These are phyloP conservation scores for Selenicereus undatus DNA, from an alignment of 148 eudicot species.

Conservation along the genomic window DNA sequence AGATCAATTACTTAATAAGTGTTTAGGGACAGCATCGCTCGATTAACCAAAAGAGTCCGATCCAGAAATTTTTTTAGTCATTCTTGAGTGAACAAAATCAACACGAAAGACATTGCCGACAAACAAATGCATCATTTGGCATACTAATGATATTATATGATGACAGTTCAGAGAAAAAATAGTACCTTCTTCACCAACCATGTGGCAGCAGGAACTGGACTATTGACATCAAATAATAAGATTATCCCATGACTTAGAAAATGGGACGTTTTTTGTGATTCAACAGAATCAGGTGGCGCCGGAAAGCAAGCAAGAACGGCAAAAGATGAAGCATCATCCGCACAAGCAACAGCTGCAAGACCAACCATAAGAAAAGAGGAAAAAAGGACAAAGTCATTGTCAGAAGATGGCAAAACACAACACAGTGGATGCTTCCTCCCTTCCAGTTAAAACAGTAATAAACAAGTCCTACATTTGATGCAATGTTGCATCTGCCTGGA, in stretches of 20 bases:
- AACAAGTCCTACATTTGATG: no score
- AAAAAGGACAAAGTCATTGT: neutral
- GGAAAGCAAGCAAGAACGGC: slow-evolving; percentile 72
- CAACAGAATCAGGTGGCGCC: slow-evolving; percentile 24
- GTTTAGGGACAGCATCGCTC: neutral
- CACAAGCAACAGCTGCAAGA: slow-evolving; percentile 70
- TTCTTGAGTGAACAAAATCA: neutral
- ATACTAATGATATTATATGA: neutral
- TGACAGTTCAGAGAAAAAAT: neutral
- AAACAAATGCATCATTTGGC: neutral
- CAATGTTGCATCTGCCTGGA: no score
- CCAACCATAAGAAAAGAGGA: slow-evolving; percentile 12
- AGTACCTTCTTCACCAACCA: slow-evolving; percentile 86
- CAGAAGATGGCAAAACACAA: neutral
- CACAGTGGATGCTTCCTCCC: neutral
- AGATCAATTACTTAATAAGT: neutral
- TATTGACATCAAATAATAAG: slow-evolving; percentile 53
- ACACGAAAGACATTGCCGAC: neutral
- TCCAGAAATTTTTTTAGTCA: neutral
- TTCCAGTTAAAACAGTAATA: no score
- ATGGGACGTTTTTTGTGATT: slow-evolving; percentile 25
- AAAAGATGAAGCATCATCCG: slow-evolving; percentile 49
- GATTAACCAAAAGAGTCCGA: neutral
- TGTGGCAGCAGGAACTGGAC: slow-evolving; percentile 60
- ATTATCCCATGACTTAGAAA: slow-evolving; percentile 48